Base-by-base conservation (phyloP, 768 basidiomycete genomes). In the Phlebiopsis gigantea region DNA sequence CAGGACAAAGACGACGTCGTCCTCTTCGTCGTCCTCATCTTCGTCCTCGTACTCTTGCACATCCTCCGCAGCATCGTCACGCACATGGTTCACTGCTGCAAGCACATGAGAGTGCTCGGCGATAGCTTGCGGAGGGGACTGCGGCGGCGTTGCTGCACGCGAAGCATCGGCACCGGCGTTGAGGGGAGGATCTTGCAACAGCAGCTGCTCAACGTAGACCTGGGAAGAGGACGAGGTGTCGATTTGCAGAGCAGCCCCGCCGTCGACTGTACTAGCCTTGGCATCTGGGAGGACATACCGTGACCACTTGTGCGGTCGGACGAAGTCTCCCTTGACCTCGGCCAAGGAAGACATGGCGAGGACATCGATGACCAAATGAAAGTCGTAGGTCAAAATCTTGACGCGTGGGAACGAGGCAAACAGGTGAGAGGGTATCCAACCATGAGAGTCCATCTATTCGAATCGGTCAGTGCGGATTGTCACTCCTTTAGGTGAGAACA, bases 341-440 rank as follows among this genome's bases (percentile, higher is more conserved):
- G 91, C 81, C 24, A 87, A 61, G 6, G 73, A 73, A 5, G 91
- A 93, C 19, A 87, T 73, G 9, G 62, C 69, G 61, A 95, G 76
- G 12, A 88, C 85, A 29, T 93, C 90, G 47, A 74, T 74, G 43
- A 96, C 88, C 41, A 89, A 71, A 24, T 79, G 73, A 21, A 69
- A 59, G 50, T 86, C 80, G 50, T 65, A 22, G 6, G 91, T 91
- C 54, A 95, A 70, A 47, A 76, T 77, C 63, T 77, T 80, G 55
- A 96, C 81, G 42, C 94, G 87, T 64, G 90, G 91, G 77, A 97
- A 98, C 10, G 90, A 90, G 1, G 91, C 88, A 56, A 98, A 78
- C 51, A 93, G 73, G 14, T 80, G 63, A 46, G 95, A 87, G 10
- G 87, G 80, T 50, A 98, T 85, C 91, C 91, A 98, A 9, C 94